Base-by-base conservation (phyloP, 257 asterid genomes). In the Gynochthodes officinalis region DNA sequence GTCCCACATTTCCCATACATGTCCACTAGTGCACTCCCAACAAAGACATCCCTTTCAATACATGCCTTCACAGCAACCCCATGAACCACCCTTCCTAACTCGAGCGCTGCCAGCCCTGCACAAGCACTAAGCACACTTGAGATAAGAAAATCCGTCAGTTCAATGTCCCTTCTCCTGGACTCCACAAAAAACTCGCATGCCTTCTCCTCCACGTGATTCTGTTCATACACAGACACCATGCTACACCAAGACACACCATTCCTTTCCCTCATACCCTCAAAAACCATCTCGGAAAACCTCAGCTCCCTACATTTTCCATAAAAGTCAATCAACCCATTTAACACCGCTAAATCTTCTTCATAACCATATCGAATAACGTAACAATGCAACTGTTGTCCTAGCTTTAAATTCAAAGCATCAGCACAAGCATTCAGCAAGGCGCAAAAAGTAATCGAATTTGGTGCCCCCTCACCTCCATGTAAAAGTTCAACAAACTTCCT, bases 1-100 rank as follows among this genome's bases (percentile, higher is more conserved):
- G 86, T 82, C 59, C 96, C 98, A 77, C 96, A 94, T 69, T 91
- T 91, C 0, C 93, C 98, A 52, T 94, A 94, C 98, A 94, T 87
- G 85, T 91, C 96, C 15, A 89, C 96, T 27, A 94, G 84, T 0
- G 96, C 96, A 76, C 97, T 94, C 25, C 97, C 97, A 27, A 91
- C 93, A 70, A 85, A 91, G 12, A 89, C 70, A 77, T 88, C 83
- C 59, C 73, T 80, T 52, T 87, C 93, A 28, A 91, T 55, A 73
- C 93, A 84, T 1, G 94, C 94, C 82, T 94, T 94, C 52, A 87
- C 93, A 4, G 90, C 96, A 52, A 91, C 80, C 21, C 86, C 96
- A 69, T 94, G 97, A 55, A 85, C 78, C 14, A 79, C 85, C 74
- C 90, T 83, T 63, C 98, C 96, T 37, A 88, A 76, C 69, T 91